Evolutionary conservation across 148 eudicot genomes (phyloP).

Genomic region (Nepenthes gracilis): DNA sequence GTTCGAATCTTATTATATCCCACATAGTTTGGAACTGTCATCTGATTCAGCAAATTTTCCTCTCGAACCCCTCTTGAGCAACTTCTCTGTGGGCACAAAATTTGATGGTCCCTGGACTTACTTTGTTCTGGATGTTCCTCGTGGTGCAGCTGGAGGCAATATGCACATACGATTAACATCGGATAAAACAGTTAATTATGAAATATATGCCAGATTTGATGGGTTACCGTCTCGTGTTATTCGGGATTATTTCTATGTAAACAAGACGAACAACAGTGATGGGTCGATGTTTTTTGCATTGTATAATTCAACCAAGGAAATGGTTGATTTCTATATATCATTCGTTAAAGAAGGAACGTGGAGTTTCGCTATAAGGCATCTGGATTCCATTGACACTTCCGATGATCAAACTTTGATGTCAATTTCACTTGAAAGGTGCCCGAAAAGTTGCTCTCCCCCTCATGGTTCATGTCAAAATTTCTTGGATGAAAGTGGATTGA

Average conservation of each 20-base stretch:
- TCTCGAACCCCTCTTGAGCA: constrained; percentile 65
- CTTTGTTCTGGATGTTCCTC: constrained; percentile 67
- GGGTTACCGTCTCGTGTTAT: constrained; percentile 57
- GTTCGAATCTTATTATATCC: constrained; percentile 65
- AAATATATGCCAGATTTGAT: constrained; percentile 64
- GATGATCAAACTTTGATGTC: constrained; percentile 31
- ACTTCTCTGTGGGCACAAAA: constrained; percentile 23
- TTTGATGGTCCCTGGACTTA: constrained; percentile 52
- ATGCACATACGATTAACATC: constrained; percentile 48
- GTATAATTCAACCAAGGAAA: constrained; percentile 50
- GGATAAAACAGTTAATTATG: constrained; percentile 31
- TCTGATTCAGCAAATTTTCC: constrained; percentile 45
- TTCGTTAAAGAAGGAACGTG: constrained; percentile 76
- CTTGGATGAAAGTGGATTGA: constrained; percentile 72
- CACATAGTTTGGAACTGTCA: constrained; percentile 30
- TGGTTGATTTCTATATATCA: constrained; percentile 54
- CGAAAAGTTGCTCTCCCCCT: constrained; percentile 62
- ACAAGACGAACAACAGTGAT: constrained; percentile 53
- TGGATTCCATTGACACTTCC: constrained; percentile 15
- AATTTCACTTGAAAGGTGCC: constrained; percentile 87
- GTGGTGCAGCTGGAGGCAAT: constrained; percentile 73
- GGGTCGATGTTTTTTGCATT: constrained; percentile 54
- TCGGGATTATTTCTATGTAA: constrained; percentile 67
- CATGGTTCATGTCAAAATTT: constrained; percentile 54
- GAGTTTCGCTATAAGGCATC: constrained; percentile 58